phyloP scores from a whole-genome alignment of 257 asterid species.

The Catharanthus roseus region DNA sequence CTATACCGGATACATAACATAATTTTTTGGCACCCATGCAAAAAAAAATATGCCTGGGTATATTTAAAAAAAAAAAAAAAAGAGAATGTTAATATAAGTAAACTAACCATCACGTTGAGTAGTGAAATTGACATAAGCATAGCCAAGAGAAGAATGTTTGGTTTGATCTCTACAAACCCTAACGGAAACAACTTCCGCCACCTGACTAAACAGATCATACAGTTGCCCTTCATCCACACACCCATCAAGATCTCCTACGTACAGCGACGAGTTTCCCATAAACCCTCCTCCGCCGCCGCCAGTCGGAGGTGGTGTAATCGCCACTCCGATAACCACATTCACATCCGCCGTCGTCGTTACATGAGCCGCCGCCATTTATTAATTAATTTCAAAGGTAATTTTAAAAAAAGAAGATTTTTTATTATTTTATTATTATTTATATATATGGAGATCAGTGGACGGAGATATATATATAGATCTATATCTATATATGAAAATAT shows the following conservation, averaged over 20 bases:
- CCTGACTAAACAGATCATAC: conserved; percentile 61
- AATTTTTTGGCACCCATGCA: background rate
- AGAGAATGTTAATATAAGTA: background rate
- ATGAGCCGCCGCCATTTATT: conserved; percentile 45
- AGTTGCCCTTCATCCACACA: conserved; percentile 57
- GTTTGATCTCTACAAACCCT: conserved; percentile 72
- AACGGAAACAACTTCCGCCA: conserved; percentile 59
- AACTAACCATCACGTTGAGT: conserved; percentile 53
- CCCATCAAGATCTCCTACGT: conserved; percentile 76
- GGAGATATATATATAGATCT: background rate
- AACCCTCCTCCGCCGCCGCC: background rate
- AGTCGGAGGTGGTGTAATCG: conserved; percentile 27
- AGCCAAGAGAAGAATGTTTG: conserved; percentile 51
- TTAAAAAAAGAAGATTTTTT: no score
- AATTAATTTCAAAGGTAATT: no score
- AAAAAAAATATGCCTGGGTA: background rate
- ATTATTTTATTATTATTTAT: no score
- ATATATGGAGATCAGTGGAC: background rate
- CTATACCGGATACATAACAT: no score
- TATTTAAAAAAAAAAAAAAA: background rate
- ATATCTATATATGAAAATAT: background rate
- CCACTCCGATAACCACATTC: conserved; percentile 16
- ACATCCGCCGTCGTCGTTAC: conserved; percentile 17
- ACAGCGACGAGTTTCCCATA: conserved; percentile 36
- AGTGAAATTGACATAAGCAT: conserved; percentile 69